phyloP scores from a whole-genome alignment of 2,329 filamentous ascomycete genomes.

The Huntiella abstrusa region DNA sequence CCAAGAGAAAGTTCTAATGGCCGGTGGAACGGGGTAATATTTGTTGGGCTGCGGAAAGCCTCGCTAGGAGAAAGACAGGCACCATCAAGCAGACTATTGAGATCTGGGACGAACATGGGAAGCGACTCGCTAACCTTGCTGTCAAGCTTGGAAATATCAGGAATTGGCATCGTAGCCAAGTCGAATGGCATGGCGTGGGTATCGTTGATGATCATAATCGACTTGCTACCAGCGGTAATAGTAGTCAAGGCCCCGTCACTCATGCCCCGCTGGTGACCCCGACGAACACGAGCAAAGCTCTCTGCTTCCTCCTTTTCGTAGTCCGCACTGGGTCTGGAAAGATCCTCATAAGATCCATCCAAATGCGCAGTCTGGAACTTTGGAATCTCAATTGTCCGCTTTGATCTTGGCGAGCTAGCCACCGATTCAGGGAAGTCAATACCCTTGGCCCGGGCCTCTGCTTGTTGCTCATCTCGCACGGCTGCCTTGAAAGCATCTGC shows the following conservation, averaged over 20 bases:
- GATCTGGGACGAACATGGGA: constrained; percentile 29
- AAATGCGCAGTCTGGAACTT: constrained; percentile 13
- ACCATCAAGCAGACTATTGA: constrained; percentile 16
- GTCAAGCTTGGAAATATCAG: constrained; percentile 30
- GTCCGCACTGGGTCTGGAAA: constrained; percentile 18
- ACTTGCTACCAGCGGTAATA: constrained; percentile 68
- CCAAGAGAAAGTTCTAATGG: constrained; percentile 1
- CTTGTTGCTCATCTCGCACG: constrained; percentile 43
- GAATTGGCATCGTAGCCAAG: constrained; percentile 31
- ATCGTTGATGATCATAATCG: constrained; percentile 71
- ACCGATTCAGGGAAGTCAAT: constrained; percentile 1
- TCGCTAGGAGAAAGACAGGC: constrained; percentile 9
- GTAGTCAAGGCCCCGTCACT: constrained; percentile 46
- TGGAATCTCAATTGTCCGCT: not conserved
- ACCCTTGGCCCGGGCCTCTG: not conserved
- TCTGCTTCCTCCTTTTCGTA: not conserved
- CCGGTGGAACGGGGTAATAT: constrained; percentile 4
- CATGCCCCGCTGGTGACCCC: constrained; percentile 19
- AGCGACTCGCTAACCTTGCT: constrained; percentile 28
- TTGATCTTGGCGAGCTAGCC: not conserved
- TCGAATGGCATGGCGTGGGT: constrained; percentile 28
- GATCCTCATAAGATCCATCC: constrained; percentile 26
- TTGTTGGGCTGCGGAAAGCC: constrained; percentile 9
- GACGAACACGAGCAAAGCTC: not conserved
- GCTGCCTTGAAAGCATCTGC: constrained; percentile 63